phyloP scores from a whole-genome alignment of 371 early-diverging fungal genomes.

The Blastocladiella emersonii region DNA sequence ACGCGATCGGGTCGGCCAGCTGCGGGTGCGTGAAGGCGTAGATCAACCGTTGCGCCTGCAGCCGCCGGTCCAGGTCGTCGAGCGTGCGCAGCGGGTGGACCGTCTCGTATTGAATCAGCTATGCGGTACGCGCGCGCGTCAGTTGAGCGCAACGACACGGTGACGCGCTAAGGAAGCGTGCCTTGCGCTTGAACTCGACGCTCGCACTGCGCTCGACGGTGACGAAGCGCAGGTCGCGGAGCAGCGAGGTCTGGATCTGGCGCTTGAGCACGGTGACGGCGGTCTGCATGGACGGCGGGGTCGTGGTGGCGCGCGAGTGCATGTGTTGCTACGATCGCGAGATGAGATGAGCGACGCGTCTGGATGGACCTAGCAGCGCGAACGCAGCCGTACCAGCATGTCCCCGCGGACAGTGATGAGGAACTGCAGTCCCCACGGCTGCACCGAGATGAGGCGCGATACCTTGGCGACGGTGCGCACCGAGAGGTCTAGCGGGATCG shows the following conservation, averaged over 20 bases:
- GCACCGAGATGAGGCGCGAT: neutral
- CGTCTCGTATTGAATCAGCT: neutral
- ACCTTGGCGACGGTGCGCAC: neutral
- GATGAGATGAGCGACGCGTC: too few species aligned
- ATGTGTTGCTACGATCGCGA: too few species aligned
- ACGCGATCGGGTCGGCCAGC: neutral
- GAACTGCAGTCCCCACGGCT: neutral
- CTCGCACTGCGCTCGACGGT: too few species aligned
- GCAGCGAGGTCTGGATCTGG: neutral
- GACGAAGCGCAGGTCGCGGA: neutral
- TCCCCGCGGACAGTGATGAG: neutral
- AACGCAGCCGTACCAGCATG: neutral
- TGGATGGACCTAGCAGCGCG: too few species aligned
- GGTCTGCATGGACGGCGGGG: neutral
- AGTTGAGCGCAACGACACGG: too few species aligned
- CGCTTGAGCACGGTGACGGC: neutral
- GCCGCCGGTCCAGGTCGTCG: neutral
- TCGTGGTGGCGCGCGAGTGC: neutral
- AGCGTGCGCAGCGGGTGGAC: neutral
- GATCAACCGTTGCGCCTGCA: neutral
- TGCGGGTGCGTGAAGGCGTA: neutral
- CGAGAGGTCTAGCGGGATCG: neutral
- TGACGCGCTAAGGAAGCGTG: too few species aligned
- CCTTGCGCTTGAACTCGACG: too few species aligned
- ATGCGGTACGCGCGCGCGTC: too few species aligned